Evolutionary conservation across 768 basidiomycete genomes (phyloP).

Genomic region (Mrakia hoshinonis): DNA sequence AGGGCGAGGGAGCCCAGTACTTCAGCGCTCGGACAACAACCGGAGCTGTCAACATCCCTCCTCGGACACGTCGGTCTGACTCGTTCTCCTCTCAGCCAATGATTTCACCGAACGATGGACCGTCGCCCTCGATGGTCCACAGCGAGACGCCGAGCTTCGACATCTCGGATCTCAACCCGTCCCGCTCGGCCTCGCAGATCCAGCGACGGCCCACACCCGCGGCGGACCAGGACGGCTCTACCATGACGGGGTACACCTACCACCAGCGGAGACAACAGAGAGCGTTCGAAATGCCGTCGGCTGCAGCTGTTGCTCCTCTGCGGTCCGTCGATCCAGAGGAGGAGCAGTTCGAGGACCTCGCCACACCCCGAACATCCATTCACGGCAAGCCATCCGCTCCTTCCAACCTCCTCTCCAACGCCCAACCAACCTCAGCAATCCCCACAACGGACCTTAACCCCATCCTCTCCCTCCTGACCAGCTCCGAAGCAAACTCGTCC

Average conservation of each 20-base stretch:
- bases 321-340: no score
- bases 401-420: not conserved
- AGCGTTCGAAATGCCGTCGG: not conserved
- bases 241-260: not conserved
- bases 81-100: not conserved
- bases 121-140: not conserved
- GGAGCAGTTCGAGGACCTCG: slow-evolving; percentile 1
- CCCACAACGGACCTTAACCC: not conserved
- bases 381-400: not conserved
- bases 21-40: not conserved
- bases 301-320: no score
- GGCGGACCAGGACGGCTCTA: not conserved
- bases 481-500: not conserved
- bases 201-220: not conserved
- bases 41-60: not conserved
- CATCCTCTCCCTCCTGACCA: slow-evolving; percentile 10
- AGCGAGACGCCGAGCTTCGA: slow-evolving; percentile 15
- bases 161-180: slow-evolving; percentile 28
- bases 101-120: not conserved
- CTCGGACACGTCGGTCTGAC: not conserved
- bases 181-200: slow-evolving; percentile 23
- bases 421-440: not conserved
- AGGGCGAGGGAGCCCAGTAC: not conserved
- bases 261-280: not conserved
- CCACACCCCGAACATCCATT: not conserved